phyloP scores from a whole-genome alignment of 2,329 filamentous ascomycete species.

The Pseudogymnoascus sp. region DNA sequence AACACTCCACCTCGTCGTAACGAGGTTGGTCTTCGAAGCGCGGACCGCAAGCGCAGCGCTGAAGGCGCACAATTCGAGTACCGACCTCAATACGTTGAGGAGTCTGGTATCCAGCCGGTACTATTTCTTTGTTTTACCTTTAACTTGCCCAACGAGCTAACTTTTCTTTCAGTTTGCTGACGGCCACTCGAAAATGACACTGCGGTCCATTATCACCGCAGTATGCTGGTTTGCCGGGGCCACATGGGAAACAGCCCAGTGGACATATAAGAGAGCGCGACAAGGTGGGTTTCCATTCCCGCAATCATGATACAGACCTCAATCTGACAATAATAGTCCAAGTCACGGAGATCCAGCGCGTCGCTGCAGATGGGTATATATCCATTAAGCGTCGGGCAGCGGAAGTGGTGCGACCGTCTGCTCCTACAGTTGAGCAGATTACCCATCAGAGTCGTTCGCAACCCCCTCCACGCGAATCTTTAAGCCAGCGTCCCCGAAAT shows the following conservation, averaged over 20 bases:
- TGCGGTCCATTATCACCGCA: not conserved
- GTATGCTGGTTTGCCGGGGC: not conserved
- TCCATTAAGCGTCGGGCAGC: constrained; percentile 1
- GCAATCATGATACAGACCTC: not conserved
- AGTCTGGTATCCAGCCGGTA: constrained; percentile 2
- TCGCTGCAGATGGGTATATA: not conserved
- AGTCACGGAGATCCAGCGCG: not conserved
- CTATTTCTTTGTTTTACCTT: not conserved
- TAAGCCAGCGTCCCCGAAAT: not conserved
- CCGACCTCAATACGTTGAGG: not conserved
- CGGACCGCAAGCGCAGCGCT: not conserved
- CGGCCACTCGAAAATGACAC: not conserved
- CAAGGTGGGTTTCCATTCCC: not conserved
- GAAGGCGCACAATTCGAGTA: not conserved
- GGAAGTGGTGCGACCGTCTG: not conserved
- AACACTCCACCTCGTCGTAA: not conserved
- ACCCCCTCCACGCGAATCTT: not conserved
- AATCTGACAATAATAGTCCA: not conserved
- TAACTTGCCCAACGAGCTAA: not conserved
- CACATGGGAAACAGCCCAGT: not conserved
- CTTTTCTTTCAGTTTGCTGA: constrained; percentile 1
- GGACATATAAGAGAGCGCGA: not conserved
- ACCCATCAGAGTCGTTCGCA: not conserved
- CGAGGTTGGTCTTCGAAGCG: not conserved
- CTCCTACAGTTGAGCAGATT: not conserved